Percentiles rank a stretch among this genome's conserved stretches.
Conservation (phyloP, 2,329 filamentous ascomycete species). For the Polytolypa hystricis region DNA sequence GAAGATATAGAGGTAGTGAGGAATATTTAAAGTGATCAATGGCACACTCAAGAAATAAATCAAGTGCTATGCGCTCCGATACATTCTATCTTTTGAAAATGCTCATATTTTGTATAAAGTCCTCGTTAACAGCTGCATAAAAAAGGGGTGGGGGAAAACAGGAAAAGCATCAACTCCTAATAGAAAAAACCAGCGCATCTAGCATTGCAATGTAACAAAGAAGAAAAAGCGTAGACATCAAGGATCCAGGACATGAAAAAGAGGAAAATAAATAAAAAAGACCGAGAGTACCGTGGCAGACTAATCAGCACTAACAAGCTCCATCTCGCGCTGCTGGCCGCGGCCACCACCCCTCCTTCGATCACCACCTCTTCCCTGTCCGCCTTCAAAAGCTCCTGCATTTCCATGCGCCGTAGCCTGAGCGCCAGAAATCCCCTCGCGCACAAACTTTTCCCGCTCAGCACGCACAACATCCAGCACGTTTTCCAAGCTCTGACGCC, state of each 20-base stretch:
- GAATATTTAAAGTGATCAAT: no score
- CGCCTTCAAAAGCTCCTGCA: slow-evolving; percentile 16
- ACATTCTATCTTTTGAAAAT: no score
- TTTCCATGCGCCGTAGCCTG: slow-evolving; percentile 33
- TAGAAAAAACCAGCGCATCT: no score
- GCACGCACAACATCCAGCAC: slow-evolving; percentile 68
- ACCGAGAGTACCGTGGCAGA: slow-evolving; percentile 17
- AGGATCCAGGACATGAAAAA: slow-evolving; percentile 15
- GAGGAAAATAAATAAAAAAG: slow-evolving; percentile 13
- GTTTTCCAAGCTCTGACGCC: slow-evolving; percentile 68
- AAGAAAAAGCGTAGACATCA: not conserved
- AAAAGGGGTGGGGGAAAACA: no score
- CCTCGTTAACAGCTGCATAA: no score
- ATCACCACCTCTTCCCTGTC: slow-evolving; percentile 21
- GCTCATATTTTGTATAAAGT: no score
- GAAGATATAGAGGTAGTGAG: no score
- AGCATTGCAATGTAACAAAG: not conserved
- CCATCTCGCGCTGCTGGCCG: slow-evolving; percentile 20
- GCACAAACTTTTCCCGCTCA: slow-evolving; percentile 69
- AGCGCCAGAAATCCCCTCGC: slow-evolving; percentile 57
- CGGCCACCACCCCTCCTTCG: slow-evolving; percentile 21
- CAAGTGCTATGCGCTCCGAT: no score
- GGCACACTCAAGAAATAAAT: no score
- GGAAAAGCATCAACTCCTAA: no score
- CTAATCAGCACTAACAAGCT: slow-evolving; percentile 26